These are phyloP conservation scores for Schoenoplectus tabernaemontani DNA, from an alignment of 202 grass and related monocot genomes.

Conservation along the genomic window DNA sequence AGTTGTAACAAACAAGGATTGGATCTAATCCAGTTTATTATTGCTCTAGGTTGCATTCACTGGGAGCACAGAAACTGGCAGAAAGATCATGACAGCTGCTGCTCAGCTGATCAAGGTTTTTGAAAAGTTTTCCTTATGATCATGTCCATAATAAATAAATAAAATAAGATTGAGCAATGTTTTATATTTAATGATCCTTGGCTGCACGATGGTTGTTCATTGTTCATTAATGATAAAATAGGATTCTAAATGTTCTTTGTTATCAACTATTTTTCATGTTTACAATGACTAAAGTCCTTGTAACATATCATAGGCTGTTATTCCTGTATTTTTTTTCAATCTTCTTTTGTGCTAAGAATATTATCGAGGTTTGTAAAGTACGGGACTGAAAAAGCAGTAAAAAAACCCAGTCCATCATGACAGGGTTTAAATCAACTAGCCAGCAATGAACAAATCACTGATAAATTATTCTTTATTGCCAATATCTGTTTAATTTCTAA, in stretches of 20 bases:
- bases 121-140: conserved; percentile 2
- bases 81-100: conserved; percentile 85
- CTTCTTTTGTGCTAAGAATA: not conserved
- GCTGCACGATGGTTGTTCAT: not conserved
- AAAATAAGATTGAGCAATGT: not conserved
- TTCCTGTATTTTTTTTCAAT: not conserved
- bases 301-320: not conserved
- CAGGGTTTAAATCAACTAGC: not conserved
- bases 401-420: not conserved
- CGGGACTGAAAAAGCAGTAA: not conserved
- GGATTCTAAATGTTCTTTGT: not conserved
- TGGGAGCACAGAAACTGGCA: conserved; percentile 82
- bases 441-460: not conserved
- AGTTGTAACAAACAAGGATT: not conserved
- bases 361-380: not conserved
- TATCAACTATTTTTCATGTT: not conserved
- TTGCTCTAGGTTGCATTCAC: conserved; percentile 80
- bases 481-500: not conserved
- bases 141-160: not conserved
- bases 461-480: not conserved
- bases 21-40: not conserved
- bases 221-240: not conserved
- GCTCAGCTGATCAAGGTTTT: conserved; percentile 81
- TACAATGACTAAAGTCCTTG: not conserved
- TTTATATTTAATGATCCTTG: not conserved